Evolutionary conservation across 768 basidiomycete species (phyloP).

Genomic region (Panellus pusillus): DNA sequence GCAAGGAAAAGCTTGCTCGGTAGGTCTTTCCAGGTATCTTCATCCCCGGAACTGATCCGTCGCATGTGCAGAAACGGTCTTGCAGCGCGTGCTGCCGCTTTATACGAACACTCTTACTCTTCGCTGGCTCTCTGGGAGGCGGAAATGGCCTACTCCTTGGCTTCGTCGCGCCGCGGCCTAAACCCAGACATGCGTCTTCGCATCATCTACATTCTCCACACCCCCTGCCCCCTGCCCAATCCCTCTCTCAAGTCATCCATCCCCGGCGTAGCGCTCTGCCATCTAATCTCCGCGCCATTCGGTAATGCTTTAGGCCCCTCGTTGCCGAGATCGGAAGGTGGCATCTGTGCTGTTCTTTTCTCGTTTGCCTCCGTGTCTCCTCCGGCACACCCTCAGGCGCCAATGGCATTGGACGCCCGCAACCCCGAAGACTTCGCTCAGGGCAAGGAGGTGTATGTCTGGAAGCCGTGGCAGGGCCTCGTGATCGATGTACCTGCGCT

Average conservation of each 20-base stretch:
- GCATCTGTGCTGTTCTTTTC: slow-evolving; percentile 32
- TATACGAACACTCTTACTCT: slow-evolving; percentile 44
- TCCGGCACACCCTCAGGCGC: slow-evolving; percentile 19
- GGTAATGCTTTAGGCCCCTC: slow-evolving; percentile 19
- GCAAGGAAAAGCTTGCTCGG: slow-evolving; percentile 50
- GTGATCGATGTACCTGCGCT: slow-evolving; percentile 16
- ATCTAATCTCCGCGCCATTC: slow-evolving; percentile 25
- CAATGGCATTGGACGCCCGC: slow-evolving; percentile 27
- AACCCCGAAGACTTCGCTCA: slow-evolving; percentile 38
- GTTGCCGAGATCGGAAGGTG: slow-evolving; percentile 28
- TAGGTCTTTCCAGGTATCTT: slow-evolving; percentile 26
- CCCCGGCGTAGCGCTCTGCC: slow-evolving; percentile 45
- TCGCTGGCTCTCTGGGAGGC: slow-evolving; percentile 54
- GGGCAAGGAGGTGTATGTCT: slow-evolving; percentile 43
- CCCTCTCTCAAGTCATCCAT: slow-evolving; percentile 28
- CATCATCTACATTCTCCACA: slow-evolving; percentile 43
- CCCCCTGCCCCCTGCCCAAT: slow-evolving; percentile 22
- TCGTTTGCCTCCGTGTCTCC: slow-evolving; percentile 32
- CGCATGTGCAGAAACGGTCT: slow-evolving; percentile 50
- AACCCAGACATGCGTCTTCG: slow-evolving; percentile 45
- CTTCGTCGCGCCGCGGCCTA: slow-evolving; percentile 22
- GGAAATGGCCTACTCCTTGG: slow-evolving; percentile 40
- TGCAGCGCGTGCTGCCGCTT: slow-evolving; percentile 47
- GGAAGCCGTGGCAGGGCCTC: slow-evolving; percentile 50
- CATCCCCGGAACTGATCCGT: not conserved